These are phyloP conservation scores for Vishniacozyma victoriae DNA, from an alignment of 768 basidiomycete genomes.

Conservation along the genomic window DNA sequence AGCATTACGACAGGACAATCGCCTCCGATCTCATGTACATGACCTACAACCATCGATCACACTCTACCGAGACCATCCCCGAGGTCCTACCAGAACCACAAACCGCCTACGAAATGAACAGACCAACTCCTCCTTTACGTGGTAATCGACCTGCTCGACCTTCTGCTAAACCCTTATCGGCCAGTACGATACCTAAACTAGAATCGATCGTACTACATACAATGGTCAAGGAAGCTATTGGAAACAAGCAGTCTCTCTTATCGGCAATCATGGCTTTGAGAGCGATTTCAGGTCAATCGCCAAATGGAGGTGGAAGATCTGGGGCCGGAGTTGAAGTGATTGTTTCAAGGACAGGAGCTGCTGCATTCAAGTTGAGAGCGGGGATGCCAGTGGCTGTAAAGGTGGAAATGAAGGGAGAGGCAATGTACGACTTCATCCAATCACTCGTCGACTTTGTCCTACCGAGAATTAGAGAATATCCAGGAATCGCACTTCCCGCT, in stretches of 20 bases:
- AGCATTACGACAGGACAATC: conserved; percentile 78
- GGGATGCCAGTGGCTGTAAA: conserved; percentile 79
- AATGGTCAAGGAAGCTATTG: conserved; percentile 73
- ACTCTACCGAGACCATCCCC: conserved; percentile 47
- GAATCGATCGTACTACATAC: conserved; percentile 81
- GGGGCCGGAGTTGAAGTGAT: conserved; percentile 70
- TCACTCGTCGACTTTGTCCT: conserved; percentile 87
- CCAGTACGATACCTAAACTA: conserved; percentile 66
- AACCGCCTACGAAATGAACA: conserved; percentile 72
- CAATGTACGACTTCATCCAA: conserved; percentile 91
- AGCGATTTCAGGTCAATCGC: conserved; percentile 76
- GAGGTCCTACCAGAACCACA: conserved; percentile 45
- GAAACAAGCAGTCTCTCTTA: conserved; percentile 65
- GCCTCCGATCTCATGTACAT: conserved; percentile 90
- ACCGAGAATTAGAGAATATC: conserved; percentile 87
- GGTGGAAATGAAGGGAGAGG: conserved; percentile 80
- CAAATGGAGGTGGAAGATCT: conserved; percentile 62
- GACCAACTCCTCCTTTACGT: conserved; percentile 62
- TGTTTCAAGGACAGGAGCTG: conserved; percentile 53
- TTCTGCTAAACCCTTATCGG: conserved; percentile 55
- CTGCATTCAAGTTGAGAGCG: conserved; percentile 73
- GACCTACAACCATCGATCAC: conserved; percentile 69
- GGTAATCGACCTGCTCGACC: conserved; percentile 58
- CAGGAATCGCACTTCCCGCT: conserved; percentile 72
- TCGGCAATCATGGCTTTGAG: conserved; percentile 82